phyloP scores from a whole-genome alignment of 768 basidiomycete genomes.

The Hydnomerulius pinastri region DNA sequence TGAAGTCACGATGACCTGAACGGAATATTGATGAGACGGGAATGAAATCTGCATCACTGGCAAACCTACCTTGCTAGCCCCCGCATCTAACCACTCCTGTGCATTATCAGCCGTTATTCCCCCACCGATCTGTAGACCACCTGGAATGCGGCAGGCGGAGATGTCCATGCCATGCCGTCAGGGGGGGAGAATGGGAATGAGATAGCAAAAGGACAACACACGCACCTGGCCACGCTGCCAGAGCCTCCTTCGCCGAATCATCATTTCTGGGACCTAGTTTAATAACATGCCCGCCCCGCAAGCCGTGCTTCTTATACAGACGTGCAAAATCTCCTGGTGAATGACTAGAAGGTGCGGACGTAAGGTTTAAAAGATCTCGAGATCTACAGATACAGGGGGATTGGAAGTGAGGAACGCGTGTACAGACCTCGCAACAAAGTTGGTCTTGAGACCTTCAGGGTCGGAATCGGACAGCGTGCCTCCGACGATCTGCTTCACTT shows the following conservation, averaged over 20 bases:
- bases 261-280: constrained; percentile 93
- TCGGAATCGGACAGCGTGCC: constrained; percentile 79
- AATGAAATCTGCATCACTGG: background rate
- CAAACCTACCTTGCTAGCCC: constrained; percentile 80
- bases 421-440: constrained; percentile 83
- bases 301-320: constrained; percentile 67
- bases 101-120: constrained; percentile 87
- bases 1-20: constrained; percentile 95
- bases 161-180: constrained; percentile 5
- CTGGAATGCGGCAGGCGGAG: constrained; percentile 37
- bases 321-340: constrained; percentile 78
- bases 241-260: constrained; percentile 80
- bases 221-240: constrained; percentile 81
- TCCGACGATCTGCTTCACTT: constrained; percentile 98
- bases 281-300: constrained; percentile 93
- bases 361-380: background rate
- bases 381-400: too few relatives aligned
- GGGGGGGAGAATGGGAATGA: constrained; percentile 7
- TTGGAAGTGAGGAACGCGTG: too few relatives aligned
- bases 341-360: constrained; percentile 47
- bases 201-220: constrained; percentile 5
- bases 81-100: constrained; percentile 78
- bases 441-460: constrained; percentile 70
- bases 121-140: constrained; percentile 88
- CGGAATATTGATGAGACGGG: constrained; percentile 11